These are phyloP conservation scores for Podospora conica DNA, from an alignment of 495 filamentous ascomycete species.

Conservation along the genomic window DNA sequence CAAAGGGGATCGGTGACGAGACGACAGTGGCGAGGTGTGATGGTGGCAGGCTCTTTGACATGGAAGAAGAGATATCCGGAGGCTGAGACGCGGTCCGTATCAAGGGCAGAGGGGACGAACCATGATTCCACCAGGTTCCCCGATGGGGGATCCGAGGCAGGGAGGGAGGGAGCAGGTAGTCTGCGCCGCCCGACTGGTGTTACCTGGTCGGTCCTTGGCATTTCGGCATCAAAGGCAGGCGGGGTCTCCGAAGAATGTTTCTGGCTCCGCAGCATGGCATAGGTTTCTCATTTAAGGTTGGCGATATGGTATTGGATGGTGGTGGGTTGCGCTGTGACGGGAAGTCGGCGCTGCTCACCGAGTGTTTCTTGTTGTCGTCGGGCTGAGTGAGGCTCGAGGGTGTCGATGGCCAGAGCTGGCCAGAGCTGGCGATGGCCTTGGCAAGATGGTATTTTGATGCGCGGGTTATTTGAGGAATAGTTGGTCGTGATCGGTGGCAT, in stretches of 20 bases:
- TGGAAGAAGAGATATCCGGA: conserved; percentile 17
- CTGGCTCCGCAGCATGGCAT: neutral
- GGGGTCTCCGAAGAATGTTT: neutral
- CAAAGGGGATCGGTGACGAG: neutral
- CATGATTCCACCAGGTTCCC: conserved; percentile 5
- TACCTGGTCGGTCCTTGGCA: neutral
- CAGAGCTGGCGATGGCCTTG: neutral
- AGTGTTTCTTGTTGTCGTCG: neutral
- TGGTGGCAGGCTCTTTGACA: neutral
- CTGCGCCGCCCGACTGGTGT: neutral
- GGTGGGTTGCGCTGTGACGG: neutral
- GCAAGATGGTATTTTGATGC: neutral
- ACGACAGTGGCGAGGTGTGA: neutral
- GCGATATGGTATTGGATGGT: neutral
- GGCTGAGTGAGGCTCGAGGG: neutral
- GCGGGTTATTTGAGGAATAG: neutral
- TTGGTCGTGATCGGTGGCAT: neutral
- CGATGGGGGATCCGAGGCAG: neutral
- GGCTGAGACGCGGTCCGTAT: conserved; percentile 17
- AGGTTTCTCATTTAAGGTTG: neutral
- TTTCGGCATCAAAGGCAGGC: neutral
- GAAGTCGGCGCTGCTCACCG: neutral
- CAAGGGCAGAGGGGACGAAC: conserved; percentile 11
- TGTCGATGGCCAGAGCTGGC: neutral
- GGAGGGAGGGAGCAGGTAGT: neutral